These are phyloP conservation scores for Lecanicillium sp. DNA, from an alignment of 2,329 filamentous ascomycete genomes.

Conservation along the genomic window DNA sequence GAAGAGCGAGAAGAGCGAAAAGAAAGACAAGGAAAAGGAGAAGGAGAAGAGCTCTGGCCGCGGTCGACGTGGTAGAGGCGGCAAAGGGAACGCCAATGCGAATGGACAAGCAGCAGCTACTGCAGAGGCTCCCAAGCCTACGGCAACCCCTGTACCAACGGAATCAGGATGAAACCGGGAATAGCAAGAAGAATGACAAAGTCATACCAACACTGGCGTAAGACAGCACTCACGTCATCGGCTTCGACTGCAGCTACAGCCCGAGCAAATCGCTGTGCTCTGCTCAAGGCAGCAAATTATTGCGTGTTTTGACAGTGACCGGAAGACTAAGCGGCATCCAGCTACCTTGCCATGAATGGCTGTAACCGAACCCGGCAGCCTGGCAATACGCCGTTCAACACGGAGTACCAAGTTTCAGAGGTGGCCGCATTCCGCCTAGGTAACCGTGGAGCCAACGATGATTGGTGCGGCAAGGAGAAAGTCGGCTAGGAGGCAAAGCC, in stretches of 20 bases:
- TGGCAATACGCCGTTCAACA: too few species aligned
- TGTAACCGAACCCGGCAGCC: too few species aligned
- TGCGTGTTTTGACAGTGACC: too few species aligned
- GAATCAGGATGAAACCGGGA: constrained; percentile 8
- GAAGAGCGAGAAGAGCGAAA: constrained; percentile 16
- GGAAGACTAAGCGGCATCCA: too few species aligned
- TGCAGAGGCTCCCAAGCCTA: background rate
- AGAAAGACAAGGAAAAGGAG: constrained; percentile 12
- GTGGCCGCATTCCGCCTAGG: too few species aligned
- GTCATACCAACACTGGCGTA: background rate
- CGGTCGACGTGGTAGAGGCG: constrained; percentile 24
- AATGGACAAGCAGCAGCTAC: constrained; percentile 8
- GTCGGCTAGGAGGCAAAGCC: too few species aligned
- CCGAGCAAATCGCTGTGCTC: background rate
- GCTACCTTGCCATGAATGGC: too few species aligned
- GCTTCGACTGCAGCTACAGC: background rate
- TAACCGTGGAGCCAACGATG: too few species aligned
- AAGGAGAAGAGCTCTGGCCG: constrained; percentile 20
- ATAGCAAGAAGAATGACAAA: background rate
- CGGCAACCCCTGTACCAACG: too few species aligned
- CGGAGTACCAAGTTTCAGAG: too few species aligned
- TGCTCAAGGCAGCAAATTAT: too few species aligned
- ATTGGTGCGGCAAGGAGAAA: too few species aligned
- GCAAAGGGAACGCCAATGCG: constrained; percentile 14
- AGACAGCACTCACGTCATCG: background rate